Percentiles rank a stretch among this genome's conserved stretches.
Conservation (phyloP, 306 rosid genomes). For the Casuarina glauca region DNA sequence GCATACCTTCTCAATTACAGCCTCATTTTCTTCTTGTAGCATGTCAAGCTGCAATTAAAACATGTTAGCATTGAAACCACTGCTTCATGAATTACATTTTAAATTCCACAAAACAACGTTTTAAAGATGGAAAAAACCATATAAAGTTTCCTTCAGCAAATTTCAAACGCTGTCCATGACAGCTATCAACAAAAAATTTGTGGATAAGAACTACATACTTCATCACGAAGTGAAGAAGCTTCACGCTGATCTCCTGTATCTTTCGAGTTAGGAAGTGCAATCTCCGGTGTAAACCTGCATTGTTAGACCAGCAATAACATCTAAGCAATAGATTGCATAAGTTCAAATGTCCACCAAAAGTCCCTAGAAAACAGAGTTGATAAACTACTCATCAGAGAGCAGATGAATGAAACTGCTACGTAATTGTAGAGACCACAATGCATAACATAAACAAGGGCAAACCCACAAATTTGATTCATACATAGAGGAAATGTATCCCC, state of each 20-base stretch:
- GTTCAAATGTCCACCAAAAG: constrained; percentile 9
- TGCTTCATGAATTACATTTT: constrained; percentile 9
- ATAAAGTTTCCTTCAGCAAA: constrained; percentile 20
- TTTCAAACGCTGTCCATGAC: constrained; percentile 13
- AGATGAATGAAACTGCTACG: neutral
- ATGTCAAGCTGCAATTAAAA: constrained; percentile 84
- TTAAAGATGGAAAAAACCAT: constrained; percentile 24
- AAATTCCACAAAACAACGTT: constrained; percentile 22
- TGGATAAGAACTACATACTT: constrained; percentile 50
- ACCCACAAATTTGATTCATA: neutral
- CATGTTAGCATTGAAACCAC: constrained; percentile 34
- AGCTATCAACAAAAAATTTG: constrained; percentile 21
- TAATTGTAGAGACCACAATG: neutral
- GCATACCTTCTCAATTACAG: constrained; percentile 67
- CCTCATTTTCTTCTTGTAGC: constrained; percentile 83
- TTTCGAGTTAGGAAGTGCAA: constrained; percentile 53
- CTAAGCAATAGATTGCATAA: neutral
- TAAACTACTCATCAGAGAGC: neutral
- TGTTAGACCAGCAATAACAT: constrained; percentile 16
- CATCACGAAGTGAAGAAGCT: constrained; percentile 98
- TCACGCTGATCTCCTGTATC: constrained; percentile 73
- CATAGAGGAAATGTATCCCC: neutral
- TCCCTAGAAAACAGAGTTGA: constrained; percentile 13
- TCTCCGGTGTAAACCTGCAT: constrained; percentile 71
- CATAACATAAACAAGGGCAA: neutral